Evolutionary conservation across 1,284 basidiomycete species (phyloP), one percentile per base, ranked within the genome.

Genomic region (Trichosporon sp.): DNA sequence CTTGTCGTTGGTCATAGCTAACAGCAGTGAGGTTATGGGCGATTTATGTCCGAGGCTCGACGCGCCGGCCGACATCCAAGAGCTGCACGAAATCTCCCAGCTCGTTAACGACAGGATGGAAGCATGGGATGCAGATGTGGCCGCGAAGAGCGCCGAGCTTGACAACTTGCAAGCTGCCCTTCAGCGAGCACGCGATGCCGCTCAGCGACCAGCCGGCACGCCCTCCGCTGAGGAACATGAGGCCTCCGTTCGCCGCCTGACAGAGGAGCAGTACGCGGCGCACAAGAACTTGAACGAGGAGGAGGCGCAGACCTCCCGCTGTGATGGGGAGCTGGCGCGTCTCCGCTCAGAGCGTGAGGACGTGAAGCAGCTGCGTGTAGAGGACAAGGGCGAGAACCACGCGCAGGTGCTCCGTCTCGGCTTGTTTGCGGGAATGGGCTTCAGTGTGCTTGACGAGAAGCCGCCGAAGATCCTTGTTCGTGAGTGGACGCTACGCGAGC

Each of bases 201-300:
- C 81, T 0, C 77, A 79, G 61, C 70, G 82, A 31, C 82, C 82
- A 1, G 43, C 74, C 1, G 77, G 78, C 7, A 77, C 79, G 54
- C 81, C 81, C 0, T 61, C 75, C 2, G 71, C 76, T 4, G 68
- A 73, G 14, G 79, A 80, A 38, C 80, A 84, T 71, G 78, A 81
- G 51, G 68, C 71, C 2, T 74, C 78, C 61, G 76, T 82, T 4
- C 71, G 76, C 8, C 32, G 71, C 2, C 76, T 84, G 19, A 79
- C 83, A 64, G 71, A 78, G 26, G 73, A 81, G 72, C 78, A 80
- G 65, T 78, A 78, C 40, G 64, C 76, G 2, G 68, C 75, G n/a
- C 77, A 76, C 10, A 83, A 83, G 70, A 71, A 76, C 56, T 68
- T 84, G 35, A 80, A 78, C 66, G 81, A 83, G 70, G 81, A 81